Evolutionary conservation across 805 yeast species (phyloP), one percentile per base, ranked within the genome.

Genomic region (Candida argentea): DNA sequence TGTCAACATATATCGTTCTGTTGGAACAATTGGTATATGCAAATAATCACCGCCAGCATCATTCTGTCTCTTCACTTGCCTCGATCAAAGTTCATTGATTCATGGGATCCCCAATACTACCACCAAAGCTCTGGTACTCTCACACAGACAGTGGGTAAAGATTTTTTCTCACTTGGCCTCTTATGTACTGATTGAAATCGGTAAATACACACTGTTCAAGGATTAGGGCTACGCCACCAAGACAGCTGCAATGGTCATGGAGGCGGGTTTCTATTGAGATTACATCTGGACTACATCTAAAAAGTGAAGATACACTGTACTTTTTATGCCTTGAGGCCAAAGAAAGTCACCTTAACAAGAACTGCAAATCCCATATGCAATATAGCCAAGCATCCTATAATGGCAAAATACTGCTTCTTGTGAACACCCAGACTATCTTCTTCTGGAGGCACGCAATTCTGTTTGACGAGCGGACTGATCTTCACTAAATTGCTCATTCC

Each of bases 271-370:
- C 14, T 9, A 14, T 25, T 27, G 30, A 30, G 34, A 32, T 26
- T 33, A 22, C 17, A 13, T 14, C 6, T 15, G 11, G 4, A 28
- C 13, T 11, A 14, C 16, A 16, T 17, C 14, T 20, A 10, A 12
- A 28, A 18, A n/a, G n/a, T n/a, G n/a, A n/a, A n/a, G n/a, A n/a
- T n/a, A n/a, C n/a, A n/a, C n/a, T n/a, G n/a, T n/a, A n/a, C n/a
- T n/a, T n/a, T n/a, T 14, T 27, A 30, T 20, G 24, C 28, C 15
- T 14, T 22, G 9, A 51, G 41, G 14, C 73, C 75, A 44, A 80
- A 80, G 56, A 78, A 81, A 29, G 71, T 53, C 8, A 76, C 59
- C 51, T 79, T 77, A 27, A 81, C 81, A 5, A 75, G 68, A 22
- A 80, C 50, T 1, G 84, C 70, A 39, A 78, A 70, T 1, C 65